phyloP scores from a whole-genome alignment of 306 rosid species.

The Rosa chinensis region DNA sequence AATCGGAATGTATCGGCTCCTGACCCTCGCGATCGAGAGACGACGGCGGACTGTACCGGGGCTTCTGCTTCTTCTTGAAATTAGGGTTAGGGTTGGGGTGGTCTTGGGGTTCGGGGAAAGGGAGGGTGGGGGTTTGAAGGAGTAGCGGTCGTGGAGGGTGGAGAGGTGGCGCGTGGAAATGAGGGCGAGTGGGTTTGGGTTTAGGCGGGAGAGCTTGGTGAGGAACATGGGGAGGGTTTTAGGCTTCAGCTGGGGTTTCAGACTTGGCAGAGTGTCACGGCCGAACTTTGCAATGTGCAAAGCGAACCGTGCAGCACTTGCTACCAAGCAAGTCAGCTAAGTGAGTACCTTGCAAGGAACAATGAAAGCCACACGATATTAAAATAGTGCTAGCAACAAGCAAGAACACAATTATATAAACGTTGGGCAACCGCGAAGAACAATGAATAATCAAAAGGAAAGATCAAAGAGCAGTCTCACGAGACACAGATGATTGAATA shows the following conservation, averaged over 20 bases:
- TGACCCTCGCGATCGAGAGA: conserved; percentile 61
- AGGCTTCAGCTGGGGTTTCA: neutral
- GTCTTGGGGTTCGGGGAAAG: conserved; percentile 43
- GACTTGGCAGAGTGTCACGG: neutral
- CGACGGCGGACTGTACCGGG: conserved; percentile 65
- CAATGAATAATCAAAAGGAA: too few relatives aligned
- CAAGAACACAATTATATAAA: too few relatives aligned
- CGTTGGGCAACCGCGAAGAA: too few relatives aligned
- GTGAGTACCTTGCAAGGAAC: too few relatives aligned
- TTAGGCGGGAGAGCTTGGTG: conserved; percentile 55
- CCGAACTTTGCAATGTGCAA: too few relatives aligned
- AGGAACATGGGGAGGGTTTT: conserved; percentile 44
- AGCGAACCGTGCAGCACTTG: too few relatives aligned
- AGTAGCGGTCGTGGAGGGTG: conserved; percentile 64
- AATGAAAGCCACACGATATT: too few relatives aligned
- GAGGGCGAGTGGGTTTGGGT: conserved; percentile 20
- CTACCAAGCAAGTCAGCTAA: too few relatives aligned
- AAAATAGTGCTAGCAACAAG: too few relatives aligned
- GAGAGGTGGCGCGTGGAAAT: conserved; percentile 59
- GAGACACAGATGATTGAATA: too few relatives aligned
- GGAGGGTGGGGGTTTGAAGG: conserved; percentile 56
- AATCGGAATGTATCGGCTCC: conserved; percentile 51
- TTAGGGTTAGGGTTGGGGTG: conserved; percentile 28
- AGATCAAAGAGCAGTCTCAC: too few relatives aligned
- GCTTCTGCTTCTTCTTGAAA: conserved; percentile 47